Conservation (phyloP, 2,329 filamentous ascomycete species). For the Raffaelea albimanens region DNA sequence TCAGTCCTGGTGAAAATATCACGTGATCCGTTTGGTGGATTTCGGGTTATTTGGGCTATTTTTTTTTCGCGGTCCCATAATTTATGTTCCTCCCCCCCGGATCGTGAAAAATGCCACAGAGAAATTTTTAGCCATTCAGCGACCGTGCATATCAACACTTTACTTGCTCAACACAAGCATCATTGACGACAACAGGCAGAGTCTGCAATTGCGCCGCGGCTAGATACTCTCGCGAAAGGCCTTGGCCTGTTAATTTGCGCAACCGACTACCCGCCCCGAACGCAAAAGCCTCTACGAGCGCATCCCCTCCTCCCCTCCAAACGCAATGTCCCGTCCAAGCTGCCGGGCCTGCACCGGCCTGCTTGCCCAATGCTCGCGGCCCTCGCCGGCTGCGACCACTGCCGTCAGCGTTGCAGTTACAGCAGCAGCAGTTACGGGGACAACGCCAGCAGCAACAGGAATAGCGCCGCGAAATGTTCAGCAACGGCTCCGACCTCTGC, state of each 20-base stretch:
- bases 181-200: neutral
- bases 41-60: neutral
- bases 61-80: too few species aligned
- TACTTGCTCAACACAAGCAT: neutral
- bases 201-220: too few species aligned
- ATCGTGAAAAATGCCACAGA: neutral
- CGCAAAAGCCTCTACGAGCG: neutral
- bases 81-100: neutral
- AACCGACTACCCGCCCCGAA: neutral
- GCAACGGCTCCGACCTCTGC: neutral
- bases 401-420: neutral
- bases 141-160: neutral
- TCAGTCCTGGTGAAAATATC: too few species aligned
- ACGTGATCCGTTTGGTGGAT: neutral
- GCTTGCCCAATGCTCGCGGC: slow-evolving; percentile 21
- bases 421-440: neutral
- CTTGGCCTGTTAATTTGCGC: too few species aligned
- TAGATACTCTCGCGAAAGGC: too few species aligned
- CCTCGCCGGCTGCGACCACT: neutral
- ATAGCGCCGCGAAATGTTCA: slow-evolving; percentile 1
- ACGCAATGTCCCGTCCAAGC: slow-evolving; percentile 38
- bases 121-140: slow-evolving; percentile 2
- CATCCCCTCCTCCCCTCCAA: neutral
- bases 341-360: slow-evolving; percentile 35
- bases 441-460: too few species aligned